These are phyloP conservation scores for Aspergillus biplanus DNA, from an alignment of 495 filamentous ascomycete species.

Conservation along the genomic window DNA sequence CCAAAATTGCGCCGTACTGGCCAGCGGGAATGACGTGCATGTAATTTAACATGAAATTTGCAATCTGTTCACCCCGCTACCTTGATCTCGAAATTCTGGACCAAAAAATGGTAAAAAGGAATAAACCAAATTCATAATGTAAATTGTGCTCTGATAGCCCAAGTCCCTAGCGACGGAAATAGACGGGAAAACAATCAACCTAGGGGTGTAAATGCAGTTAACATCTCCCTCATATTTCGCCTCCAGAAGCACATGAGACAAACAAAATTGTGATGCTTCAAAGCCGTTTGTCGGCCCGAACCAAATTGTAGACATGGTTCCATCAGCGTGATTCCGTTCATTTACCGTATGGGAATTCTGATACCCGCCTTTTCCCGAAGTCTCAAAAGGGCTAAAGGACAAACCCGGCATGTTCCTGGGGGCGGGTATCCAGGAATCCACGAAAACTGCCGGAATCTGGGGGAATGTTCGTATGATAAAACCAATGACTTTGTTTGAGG, in stretches of 20 bases:
- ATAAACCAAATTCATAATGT: conserved; percentile 15
- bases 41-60: conserved; percentile 40
- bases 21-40: conserved; percentile 33
- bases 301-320: conserved; percentile 6
- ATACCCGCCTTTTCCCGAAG: conserved; percentile 35
- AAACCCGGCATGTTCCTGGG: conserved; percentile 21
- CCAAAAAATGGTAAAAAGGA: conserved; percentile 21
- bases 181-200: conserved; percentile 33
- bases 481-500: not conserved
- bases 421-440: conserved; percentile 14
- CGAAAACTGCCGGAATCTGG: conserved; percentile 31
- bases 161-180: not conserved
- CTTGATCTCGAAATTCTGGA: conserved; percentile 23
- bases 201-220: conserved; percentile 13
- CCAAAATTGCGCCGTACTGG: conserved; percentile 33
- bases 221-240: not conserved
- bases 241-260: conserved; percentile 13
- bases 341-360: conserved; percentile 22
- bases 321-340: conserved; percentile 13
- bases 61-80: conserved; percentile 23
- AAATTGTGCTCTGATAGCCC: not conserved
- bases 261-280: conserved; percentile 3
- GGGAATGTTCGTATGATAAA: conserved; percentile 2
- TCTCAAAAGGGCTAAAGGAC: conserved; percentile 11
- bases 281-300: conserved; percentile 31